Percentiles rank a stretch among this genome's conserved stretches.
These are phyloP conservation scores for Naganishia liquefaciens DNA, from an alignment of 1,284 basidiomycete species.

Conservation along the genomic window DNA sequence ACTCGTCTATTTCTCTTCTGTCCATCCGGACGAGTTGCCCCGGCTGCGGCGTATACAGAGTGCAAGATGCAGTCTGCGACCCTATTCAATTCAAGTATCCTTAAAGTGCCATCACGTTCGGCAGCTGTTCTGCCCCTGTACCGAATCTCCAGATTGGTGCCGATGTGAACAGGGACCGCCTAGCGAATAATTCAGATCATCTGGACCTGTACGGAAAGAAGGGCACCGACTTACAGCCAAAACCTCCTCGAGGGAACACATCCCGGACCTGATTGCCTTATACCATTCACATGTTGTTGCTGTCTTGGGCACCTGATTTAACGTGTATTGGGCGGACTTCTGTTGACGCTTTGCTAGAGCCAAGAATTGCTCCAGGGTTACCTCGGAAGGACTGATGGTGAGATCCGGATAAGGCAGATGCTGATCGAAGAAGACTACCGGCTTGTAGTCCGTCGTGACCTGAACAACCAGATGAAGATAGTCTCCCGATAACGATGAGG, in stretches of 20 bases:
- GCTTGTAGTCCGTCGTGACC: conserved; percentile 84
- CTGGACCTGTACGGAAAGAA: neutral
- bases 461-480: conserved; percentile 86
- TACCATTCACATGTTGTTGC: conserved; percentile 63
- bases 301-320: conserved; percentile 27
- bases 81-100: conserved; percentile 68
- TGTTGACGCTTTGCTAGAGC: conserved; percentile 63
- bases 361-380: conserved; percentile 78
- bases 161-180: conserved; percentile 71
- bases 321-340: conserved; percentile 23
- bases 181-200: conserved; percentile 43
- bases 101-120: conserved; percentile 57
- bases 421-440: conserved; percentile 76
- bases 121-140: conserved; percentile 60
- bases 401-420: conserved; percentile 71
- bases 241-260: conserved; percentile 71
- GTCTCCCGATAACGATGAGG: conserved; percentile 67
- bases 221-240: conserved; percentile 62
- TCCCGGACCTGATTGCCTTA: conserved; percentile 58
- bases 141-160: conserved; percentile 76
- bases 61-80: conserved; percentile 80
- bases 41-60: conserved; percentile 69
- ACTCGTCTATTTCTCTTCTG: conserved; percentile 63
- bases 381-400: conserved; percentile 77
- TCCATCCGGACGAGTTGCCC: conserved; percentile 53